Conservation (phyloP, 192 early-diverging fungal species). For the Thoreauomyces humboldtii region DNA sequence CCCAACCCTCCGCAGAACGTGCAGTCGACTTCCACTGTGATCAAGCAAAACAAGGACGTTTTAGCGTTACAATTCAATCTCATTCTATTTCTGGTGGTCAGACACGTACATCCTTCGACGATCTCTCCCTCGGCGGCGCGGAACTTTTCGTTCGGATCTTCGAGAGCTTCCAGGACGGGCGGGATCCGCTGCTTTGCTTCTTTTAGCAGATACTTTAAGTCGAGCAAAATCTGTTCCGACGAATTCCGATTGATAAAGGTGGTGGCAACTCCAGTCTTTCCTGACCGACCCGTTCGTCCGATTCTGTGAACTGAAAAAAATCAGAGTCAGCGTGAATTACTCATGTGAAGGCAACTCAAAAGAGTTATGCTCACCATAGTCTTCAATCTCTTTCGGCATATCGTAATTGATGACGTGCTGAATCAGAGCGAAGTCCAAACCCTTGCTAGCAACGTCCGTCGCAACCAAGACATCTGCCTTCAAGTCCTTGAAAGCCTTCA, state of each 20-base stretch:
- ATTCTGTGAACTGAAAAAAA: slow-evolving; percentile 77
- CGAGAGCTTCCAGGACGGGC: slow-evolving; percentile 76
- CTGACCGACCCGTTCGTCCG: slow-evolving; percentile 94
- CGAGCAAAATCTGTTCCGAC: slow-evolving; percentile 89
- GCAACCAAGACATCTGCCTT: slow-evolving; percentile 96
- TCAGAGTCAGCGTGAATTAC: too few relatives aligned
- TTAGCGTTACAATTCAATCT: not conserved
- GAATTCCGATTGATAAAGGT: slow-evolving; percentile 93
- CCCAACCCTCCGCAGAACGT: slow-evolving; percentile 94
- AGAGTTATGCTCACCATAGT: slow-evolving; percentile 78
- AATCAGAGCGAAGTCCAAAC: slow-evolving; percentile 92
- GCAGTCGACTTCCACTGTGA: slow-evolving; percentile 65
- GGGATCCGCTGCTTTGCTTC: slow-evolving; percentile 95
- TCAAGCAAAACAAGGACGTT: slow-evolving; percentile 18
- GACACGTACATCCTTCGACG: slow-evolving; percentile 32
- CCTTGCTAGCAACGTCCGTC: slow-evolving; percentile 95
- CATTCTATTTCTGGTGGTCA: not conserved
- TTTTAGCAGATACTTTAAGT: slow-evolving; percentile 86
- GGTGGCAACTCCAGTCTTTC: slow-evolving; percentile 94
- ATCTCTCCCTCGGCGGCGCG: slow-evolving; percentile 48
- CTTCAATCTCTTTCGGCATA: slow-evolving; percentile 99
- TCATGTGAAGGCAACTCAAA: too few relatives aligned
- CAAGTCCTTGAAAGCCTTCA: slow-evolving; percentile 81
- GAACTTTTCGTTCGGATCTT: slow-evolving; percentile 87
- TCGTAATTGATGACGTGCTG: slow-evolving; percentile 99